Evolutionary conservation across 2,329 filamentous ascomycete genomes (phyloP).

Genomic region (Zymoseptoria tritici): DNA sequence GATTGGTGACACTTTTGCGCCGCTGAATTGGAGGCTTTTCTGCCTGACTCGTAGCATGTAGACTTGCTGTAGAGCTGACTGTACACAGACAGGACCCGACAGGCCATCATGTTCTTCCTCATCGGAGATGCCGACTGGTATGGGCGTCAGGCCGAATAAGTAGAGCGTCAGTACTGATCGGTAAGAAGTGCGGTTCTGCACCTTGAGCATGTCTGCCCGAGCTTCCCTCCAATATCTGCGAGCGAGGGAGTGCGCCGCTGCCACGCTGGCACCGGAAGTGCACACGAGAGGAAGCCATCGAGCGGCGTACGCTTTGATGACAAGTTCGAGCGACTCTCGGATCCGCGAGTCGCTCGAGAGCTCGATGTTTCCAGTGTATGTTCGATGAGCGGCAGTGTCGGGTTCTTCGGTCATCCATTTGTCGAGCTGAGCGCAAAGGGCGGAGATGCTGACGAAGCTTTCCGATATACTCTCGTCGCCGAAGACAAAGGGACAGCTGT

Average conservation of each 20-base stretch:
- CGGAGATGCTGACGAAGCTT: slow-evolving; percentile 4
- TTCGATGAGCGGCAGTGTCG: not conserved
- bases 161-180: slow-evolving; percentile 8
- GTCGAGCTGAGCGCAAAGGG: slow-evolving; percentile 7
- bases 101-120: slow-evolving; percentile 7
- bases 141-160: slow-evolving; percentile 6
- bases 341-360: slow-evolving; percentile 1
- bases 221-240: slow-evolving; percentile 5
- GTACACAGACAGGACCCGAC: slow-evolving; percentile 6
- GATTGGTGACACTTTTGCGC: slow-evolving; percentile 7
- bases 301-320: slow-evolving; percentile 4
- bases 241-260: not conserved
- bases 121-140: slow-evolving; percentile 7
- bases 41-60: slow-evolving; percentile 8
- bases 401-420: slow-evolving; percentile 4
- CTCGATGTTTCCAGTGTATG: not conserved
- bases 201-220: slow-evolving; percentile 7
- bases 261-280: not conserved
- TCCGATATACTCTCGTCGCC: slow-evolving; percentile 8
- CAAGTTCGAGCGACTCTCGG: slow-evolving; percentile 2
- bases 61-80: slow-evolving; percentile 5
- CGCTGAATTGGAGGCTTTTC: slow-evolving; percentile 6
- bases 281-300: slow-evolving; percentile 6
- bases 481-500: slow-evolving; percentile 7
- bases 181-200: slow-evolving; percentile 7